A percentile compares a stretch with the other conserved stretches of the same genome.
Evolutionary conservation across 805 yeast genomes (phyloP).

Genomic region (Candida saitoana): DNA sequence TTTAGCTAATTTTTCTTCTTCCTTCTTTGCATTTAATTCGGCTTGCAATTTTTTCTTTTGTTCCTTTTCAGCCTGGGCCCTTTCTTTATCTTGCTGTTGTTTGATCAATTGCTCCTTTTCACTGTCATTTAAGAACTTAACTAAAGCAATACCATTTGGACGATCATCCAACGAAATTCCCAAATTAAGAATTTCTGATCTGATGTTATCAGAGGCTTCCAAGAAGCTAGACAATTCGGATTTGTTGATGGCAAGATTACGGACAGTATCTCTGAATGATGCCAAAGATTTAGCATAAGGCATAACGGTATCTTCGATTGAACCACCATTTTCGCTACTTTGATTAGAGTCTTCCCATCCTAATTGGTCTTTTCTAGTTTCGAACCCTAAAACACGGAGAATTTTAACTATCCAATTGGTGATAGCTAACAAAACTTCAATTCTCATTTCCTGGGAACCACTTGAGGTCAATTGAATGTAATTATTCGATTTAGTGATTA

Average conservation of each 20-base stretch:
- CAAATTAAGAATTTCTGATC: conserved; percentile 66
- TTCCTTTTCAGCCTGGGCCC: conserved; percentile 55
- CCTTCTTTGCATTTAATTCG: conserved; percentile 54
- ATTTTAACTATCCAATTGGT: conserved; percentile 71
- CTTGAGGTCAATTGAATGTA: conserved; percentile 54
- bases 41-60: conserved; percentile 52
- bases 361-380: conserved; percentile 58
- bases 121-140: conserved; percentile 68
- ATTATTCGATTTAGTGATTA: conserved; percentile 67
- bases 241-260: conserved; percentile 64
- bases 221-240: conserved; percentile 52
- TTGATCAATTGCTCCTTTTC: conserved; percentile 64
- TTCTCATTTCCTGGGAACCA: conserved; percentile 44
- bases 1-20: conserved; percentile 57
- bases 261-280: conserved; percentile 75
- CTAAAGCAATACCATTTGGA: conserved; percentile 70
- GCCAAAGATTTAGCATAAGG: conserved; percentile 81
- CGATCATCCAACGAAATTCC: conserved; percentile 91
- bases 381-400: conserved; percentile 71
- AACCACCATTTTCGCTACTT: conserved; percentile 12
- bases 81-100: conserved; percentile 60
- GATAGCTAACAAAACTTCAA: conserved; percentile 63
- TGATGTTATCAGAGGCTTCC: conserved; percentile 66
- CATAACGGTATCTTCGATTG: conserved; percentile 62
- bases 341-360: conserved; percentile 67